phyloP scores from a whole-genome alignment of 805 yeast species.

The Saturnispora bothae region DNA sequence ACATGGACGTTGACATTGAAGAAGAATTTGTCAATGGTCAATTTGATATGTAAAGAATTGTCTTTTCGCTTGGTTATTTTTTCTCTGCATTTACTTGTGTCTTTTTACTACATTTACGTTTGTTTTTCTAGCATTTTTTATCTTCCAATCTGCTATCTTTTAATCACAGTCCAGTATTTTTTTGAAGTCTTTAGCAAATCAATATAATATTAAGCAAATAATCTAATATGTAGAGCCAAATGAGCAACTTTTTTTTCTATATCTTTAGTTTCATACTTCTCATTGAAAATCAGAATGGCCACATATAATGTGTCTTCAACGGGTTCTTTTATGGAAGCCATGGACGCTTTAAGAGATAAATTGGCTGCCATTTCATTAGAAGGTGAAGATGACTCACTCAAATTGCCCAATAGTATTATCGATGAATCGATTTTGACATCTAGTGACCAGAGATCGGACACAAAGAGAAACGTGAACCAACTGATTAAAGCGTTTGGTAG shows the following conservation, averaged over 20 bases:
- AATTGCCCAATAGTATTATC: slow-evolving; percentile 23
- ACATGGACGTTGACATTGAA: slow-evolving; percentile 37
- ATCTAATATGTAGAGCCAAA: background rate
- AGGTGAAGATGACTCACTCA: slow-evolving; percentile 16
- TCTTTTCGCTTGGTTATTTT: background rate
- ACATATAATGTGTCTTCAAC: slow-evolving; percentile 53
- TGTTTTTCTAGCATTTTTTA: background rate
- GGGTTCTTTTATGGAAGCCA: slow-evolving; percentile 68
- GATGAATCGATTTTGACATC: slow-evolving; percentile 20
- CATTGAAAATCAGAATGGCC: slow-evolving; percentile 28
- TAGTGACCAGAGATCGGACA: slow-evolving; percentile 18
- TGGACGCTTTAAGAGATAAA: slow-evolving; percentile 55
- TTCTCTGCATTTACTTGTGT: no score
- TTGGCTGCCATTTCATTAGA: slow-evolving; percentile 27
- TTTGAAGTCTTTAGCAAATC: background rate
- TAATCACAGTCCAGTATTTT: no score
- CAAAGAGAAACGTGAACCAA: slow-evolving; percentile 17
- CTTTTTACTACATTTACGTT: slow-evolving; percentile 1
- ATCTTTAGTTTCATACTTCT: background rate
- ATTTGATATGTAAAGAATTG: slow-evolving; percentile 50
- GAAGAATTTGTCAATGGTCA: slow-evolving; percentile 85
- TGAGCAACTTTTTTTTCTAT: background rate
- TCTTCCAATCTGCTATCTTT: no score
- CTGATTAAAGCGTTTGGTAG: slow-evolving; percentile 26
- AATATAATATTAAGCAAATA: no score